A percentile compares a stretch with the other conserved stretches of the same genome.
Conservation (phyloP, 2,329 filamentous ascomycete genomes). For the Leptographium procerum region DNA sequence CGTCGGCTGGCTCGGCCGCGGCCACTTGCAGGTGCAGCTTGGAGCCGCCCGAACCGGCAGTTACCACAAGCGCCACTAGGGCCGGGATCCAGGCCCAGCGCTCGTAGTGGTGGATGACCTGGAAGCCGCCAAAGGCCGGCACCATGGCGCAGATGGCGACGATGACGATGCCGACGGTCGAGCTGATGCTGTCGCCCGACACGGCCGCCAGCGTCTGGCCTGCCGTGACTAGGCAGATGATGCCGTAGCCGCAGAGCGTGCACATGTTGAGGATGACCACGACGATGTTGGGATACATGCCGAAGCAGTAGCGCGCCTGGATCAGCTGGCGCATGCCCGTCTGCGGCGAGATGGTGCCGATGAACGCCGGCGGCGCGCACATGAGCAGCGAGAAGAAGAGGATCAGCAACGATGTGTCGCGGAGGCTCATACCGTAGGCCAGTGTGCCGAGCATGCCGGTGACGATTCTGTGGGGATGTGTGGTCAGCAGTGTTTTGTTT, state of each 20-base stretch:
- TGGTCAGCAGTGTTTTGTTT: background rate
- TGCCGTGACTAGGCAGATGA: constrained; percentile 50
- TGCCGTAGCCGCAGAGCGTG: constrained; percentile 49
- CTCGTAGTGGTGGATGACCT: constrained; percentile 13
- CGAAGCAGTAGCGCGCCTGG: constrained; percentile 52
- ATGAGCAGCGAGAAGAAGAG: constrained; percentile 51
- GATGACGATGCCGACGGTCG: constrained; percentile 49
- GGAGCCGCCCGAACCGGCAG: constrained; percentile 9
- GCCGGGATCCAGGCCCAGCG: constrained; percentile 13
- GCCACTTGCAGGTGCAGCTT: constrained; percentile 14
- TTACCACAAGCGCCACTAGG: constrained; percentile 11
- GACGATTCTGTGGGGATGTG: constrained; percentile 27
- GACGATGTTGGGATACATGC: constrained; percentile 31
- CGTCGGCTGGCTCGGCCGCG: constrained; percentile 15
- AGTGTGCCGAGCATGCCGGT: constrained; percentile 53
- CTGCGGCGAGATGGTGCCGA: constrained; percentile 46
- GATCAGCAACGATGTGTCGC: constrained; percentile 46
- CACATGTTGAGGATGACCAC: constrained; percentile 51
- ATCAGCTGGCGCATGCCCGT: constrained; percentile 57
- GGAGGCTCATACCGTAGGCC: constrained; percentile 29
- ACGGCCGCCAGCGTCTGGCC: constrained; percentile 48
- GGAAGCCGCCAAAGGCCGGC: constrained; percentile 12
- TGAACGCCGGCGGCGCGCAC: constrained; percentile 41
- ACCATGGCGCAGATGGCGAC: constrained; percentile 17
- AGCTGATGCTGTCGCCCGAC: constrained; percentile 33